Base-by-base conservation (phyloP, 2,329 filamentous ascomycete genomes). In the Paraphoma chrysanthemicola region DNA sequence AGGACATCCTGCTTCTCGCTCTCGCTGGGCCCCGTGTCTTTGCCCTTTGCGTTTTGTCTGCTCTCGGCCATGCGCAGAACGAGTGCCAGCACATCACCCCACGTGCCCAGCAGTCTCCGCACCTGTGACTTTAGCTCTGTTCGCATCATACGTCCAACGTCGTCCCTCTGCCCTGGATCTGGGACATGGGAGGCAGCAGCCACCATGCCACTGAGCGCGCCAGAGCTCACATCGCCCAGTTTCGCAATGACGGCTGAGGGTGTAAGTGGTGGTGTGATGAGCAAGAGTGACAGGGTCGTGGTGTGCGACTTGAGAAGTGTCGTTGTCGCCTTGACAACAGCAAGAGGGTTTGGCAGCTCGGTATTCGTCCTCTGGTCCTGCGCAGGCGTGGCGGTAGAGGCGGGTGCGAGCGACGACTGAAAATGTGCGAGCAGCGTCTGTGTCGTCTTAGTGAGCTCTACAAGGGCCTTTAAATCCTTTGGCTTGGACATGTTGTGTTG, bases 221-320 rank as follows among this genome's bases (percentile, higher is more conserved):
- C 88, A 11, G 86, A 83, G 18, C 88, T 83, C n/a, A 96, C 82
- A 55, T 93, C 88, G 33, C 86, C 83, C 4, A 97, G 79, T 12
- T 96, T 87, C 23, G 84, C 88, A 9, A 78, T 79, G 33, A 96
- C 83, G 5, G 92, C 93, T 0, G 88, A 88, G 0, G 91, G 88
- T 0, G 93, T 95, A 65, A 96, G 96, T 0, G 94, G 93, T 16
- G 91, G 85, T 69, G 91, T 97, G 69, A 96, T 90, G 1, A 95
- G 86, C 11, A 98, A 85, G 0, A 97, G 88, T 0, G 91, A 94
- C 28, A 97, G 83, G 61, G 96, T 97, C 6, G 93, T 97, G 1
- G 89, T 86, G 72, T 97, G 92, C 0, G 93, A 91, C 72, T 87
- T 88, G 56, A 97, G 86, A 5, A 96, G 82, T 28, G 83, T 85